Base-by-base conservation (phyloP, 257 asterid genomes). In the Solanum pennellii region DNA sequence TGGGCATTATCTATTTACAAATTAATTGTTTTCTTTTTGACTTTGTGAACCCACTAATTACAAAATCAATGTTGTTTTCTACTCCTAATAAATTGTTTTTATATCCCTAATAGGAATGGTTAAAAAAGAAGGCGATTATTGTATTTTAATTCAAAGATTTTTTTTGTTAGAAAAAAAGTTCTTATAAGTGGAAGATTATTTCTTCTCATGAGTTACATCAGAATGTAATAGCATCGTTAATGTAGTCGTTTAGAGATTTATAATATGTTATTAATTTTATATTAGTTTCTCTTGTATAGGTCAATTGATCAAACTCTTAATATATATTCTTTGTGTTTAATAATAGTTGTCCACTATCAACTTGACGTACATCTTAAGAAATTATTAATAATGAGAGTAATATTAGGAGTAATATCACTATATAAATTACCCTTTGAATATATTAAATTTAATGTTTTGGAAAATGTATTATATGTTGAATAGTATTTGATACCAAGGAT, bases 201-300 rank as follows among this genome's bases (percentile, higher is more conserved):
- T 56, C 12, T 56, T 56, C 0, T 56, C 66, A 56, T 6, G 25
- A 23, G 12, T 56, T 10, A 56, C 9, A 56, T 56, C 65, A 20
- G 0, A 56, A 20, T 16, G 8, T 6, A 56, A 56, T 56, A 56
- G 5, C 25, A 56, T 59, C 2, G 0, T 8, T 20, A 59, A 62
- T 62, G 15, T 23, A 62, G 71, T 62, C 3, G 6, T 62, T 23
- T 62, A 62, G 1, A 62, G 15, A 23, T 0, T 62, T n/a, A 10
- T 10, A 10, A 62, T 62, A n/a, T 23, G n/a, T 23, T 20, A 1
- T 56, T 59, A 18, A 20, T 62, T 23, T 11, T 10, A 23, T 62
- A 11, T 23, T 23, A 62, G 31, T 62, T 62, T 62, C 71, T 62
- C 7, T 10, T n/a, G n/a, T n/a, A 23, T 2, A 62, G 7, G 68